Evolutionary conservation across 176 grass and related monocot genomes (phyloP).

Genomic region (Tillandsia leiboldiana): DNA sequence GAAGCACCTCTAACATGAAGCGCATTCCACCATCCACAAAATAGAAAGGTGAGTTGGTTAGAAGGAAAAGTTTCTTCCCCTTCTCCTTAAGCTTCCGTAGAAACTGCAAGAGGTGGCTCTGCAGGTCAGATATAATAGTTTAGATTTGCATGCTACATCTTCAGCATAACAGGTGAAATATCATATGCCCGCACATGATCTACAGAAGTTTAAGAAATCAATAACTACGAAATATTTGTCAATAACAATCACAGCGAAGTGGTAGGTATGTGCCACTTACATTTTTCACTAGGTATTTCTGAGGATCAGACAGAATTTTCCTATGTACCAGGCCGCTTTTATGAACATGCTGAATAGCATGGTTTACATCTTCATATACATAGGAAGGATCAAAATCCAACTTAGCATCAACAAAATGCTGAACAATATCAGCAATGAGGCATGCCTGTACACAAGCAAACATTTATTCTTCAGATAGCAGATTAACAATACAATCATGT

Average conservation of each 20-base stretch:
- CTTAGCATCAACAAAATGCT: constrained; percentile 87
- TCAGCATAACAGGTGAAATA: background rate
- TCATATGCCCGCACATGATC: background rate
- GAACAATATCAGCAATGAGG: constrained; percentile 91
- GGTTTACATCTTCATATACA: constrained; percentile 88
- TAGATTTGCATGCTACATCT: background rate
- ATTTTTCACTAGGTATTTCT: constrained; percentile 89
- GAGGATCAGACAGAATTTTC: constrained; percentile 78
- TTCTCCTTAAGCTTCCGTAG: constrained; percentile 75
- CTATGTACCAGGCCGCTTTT: constrained; percentile 78
- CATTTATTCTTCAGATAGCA: background rate
- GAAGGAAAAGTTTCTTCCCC: constrained; percentile 88
- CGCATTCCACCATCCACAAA: constrained; percentile 97
- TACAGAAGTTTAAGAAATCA: background rate
- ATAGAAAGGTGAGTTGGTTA: constrained; percentile 95
- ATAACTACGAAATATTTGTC: too few species aligned
- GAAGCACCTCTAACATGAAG: constrained; percentile 86
- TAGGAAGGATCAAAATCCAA: constrained; percentile 92
- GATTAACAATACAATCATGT: background rate
- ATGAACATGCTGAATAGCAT: constrained; percentile 92
- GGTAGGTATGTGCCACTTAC: constrained; percentile 25
- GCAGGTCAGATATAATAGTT: constrained; percentile 16
- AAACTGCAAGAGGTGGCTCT: constrained; percentile 59
- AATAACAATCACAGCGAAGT: background rate
- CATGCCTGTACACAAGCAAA: constrained; percentile 45